These are phyloP conservation scores for Verticillium zaregamsianum DNA, from an alignment of 2,329 filamentous ascomycete genomes.

Conservation along the genomic window DNA sequence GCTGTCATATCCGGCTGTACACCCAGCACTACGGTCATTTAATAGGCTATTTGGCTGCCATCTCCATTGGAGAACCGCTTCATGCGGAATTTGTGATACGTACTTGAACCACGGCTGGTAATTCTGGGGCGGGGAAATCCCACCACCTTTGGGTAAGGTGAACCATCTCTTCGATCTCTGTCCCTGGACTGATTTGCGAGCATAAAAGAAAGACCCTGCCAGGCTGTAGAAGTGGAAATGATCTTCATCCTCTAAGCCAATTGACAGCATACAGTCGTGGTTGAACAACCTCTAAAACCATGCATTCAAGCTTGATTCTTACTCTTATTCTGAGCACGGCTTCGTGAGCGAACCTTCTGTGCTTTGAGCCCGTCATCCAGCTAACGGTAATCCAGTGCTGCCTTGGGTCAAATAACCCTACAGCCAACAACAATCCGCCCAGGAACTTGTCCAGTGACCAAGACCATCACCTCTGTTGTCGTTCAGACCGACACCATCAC, in stretches of 20 bases:
- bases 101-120: not conserved
- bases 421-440: constrained; percentile 6
- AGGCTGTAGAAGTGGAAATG: too few species aligned
- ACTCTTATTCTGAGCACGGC: not conserved
- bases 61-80: not conserved
- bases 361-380: not conserved
- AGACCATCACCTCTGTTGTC: not conserved
- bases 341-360: not conserved
- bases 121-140: too few species aligned
- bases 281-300: not conserved
- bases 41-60: not conserved
- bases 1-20: not conserved
- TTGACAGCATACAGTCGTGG: too few species aligned
- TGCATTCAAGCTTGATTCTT: not conserved
- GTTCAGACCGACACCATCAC: not conserved
- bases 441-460: not conserved
- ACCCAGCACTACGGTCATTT: not conserved
- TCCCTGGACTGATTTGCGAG: too few species aligned
- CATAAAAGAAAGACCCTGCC: too few species aligned
- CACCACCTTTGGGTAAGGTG: too few species aligned
- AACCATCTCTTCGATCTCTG: too few species aligned
- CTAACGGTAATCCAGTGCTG: not conserved
- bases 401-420: constrained; percentile 4
- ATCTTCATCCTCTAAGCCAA: too few species aligned
- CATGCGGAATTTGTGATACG: not conserved